Percentiles rank a stretch among this genome's conserved stretches.
phyloP scores from a whole-genome alignment of 805 yeast species.

The Ogataea populi-albae region DNA sequence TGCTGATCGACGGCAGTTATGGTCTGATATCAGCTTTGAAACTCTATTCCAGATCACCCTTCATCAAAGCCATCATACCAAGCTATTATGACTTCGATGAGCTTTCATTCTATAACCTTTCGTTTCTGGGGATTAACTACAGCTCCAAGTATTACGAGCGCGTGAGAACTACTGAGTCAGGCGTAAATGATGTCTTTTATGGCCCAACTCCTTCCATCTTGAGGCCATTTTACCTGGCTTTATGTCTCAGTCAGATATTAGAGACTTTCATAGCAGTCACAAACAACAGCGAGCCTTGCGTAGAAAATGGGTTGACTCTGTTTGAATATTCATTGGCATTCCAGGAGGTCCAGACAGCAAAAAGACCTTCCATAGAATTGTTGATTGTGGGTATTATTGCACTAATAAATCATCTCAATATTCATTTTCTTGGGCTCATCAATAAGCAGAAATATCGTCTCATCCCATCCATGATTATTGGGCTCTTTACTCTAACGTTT shows the following conservation, averaged over 20 bases:
- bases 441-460: constrained; percentile 54
- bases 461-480: constrained; percentile 60
- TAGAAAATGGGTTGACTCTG: constrained; percentile 67
- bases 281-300: constrained; percentile 52
- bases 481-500: constrained; percentile 48
- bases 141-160: constrained; percentile 19
- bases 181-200: constrained; percentile 19
- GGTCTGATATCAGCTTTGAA: constrained; percentile 36
- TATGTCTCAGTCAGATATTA: constrained; percentile 59
- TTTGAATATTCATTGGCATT: constrained; percentile 76
- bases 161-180: constrained; percentile 1
- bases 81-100: constrained; percentile 25
- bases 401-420: constrained; percentile 53
- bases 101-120: constrained; percentile 17
- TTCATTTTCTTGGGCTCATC: constrained; percentile 61
- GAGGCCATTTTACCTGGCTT: constrained; percentile 56
- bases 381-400: constrained; percentile 54
- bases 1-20: constrained; percentile 33
- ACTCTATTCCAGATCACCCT: constrained; percentile 18
- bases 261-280: constrained; percentile 64
- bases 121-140: constrained; percentile 30
- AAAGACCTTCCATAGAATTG: constrained; percentile 51
- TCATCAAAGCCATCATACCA: constrained; percentile 13
- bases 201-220: constrained; percentile 50
- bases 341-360: constrained; percentile 60